Evolutionary conservation across 495 filamentous ascomycete genomes (phyloP).

Genomic region (Emericellopsis terricola): DNA sequence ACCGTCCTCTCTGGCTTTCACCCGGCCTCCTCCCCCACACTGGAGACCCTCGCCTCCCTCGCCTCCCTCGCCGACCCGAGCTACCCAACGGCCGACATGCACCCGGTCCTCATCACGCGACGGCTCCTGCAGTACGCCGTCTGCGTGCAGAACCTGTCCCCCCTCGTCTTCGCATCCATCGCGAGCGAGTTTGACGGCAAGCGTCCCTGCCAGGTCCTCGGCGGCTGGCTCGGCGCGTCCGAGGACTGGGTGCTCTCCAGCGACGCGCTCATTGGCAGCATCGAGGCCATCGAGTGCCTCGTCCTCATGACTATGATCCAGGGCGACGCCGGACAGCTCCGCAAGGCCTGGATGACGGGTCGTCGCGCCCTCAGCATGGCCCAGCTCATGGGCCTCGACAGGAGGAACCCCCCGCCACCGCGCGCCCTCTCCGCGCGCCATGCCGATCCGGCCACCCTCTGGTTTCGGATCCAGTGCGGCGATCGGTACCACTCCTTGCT

Average conservation of each 20-base stretch:
- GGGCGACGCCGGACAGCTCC: conserved; percentile 23
- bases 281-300: conserved; percentile 25
- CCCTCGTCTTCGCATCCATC: no score
- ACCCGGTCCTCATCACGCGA: conserved; percentile 26
- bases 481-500: conserved; percentile 19
- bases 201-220: conserved; percentile 12
- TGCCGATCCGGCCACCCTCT: conserved; percentile 9
- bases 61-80: no score
- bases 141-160: conserved; percentile 27
- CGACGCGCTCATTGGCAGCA: conserved; percentile 27
- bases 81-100: conserved; percentile 15
- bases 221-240: conserved; percentile 17
- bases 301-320: conserved; percentile 19
- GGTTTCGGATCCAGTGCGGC: conserved; percentile 15
- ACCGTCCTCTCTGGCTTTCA: no score
- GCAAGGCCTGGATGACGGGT: conserved; percentile 25
- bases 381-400: conserved; percentile 27
- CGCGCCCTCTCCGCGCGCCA: conserved; percentile 5
- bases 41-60: no score
- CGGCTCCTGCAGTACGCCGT: conserved; percentile 27
- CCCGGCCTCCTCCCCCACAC: no score
- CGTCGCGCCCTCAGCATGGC: conserved; percentile 21
- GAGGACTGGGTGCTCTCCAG: conserved; percentile 25
- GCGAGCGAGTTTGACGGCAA: conserved; percentile 10
- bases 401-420: conserved; percentile 9